Base-by-base conservation (phyloP, 2,329 filamentous ascomycete species). In the Aspergillus calidoustus region DNA sequence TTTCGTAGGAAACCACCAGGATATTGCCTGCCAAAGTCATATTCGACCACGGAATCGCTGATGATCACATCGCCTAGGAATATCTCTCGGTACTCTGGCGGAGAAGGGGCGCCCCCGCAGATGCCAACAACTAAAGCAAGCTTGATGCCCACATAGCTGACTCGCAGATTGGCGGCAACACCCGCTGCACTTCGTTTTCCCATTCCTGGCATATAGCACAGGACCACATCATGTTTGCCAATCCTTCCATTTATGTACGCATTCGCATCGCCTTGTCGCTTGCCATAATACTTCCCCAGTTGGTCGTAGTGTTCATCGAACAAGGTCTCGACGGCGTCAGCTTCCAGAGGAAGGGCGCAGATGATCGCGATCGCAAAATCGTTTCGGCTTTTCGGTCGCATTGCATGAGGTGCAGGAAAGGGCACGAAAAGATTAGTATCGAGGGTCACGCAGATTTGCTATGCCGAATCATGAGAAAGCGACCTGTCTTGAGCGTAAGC, bases 11-110 rank as follows among this genome's bases (percentile, higher is more conserved):
- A 43, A 5, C 51, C 51, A 25, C 28, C 38, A 31, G 53, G 41
- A 28, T 55, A 47, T 30, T 47, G 53, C 19, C 41, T 46, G 19
- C 53, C 53, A 47, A 55, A 55, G 25, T 55, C 41, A 31, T 55
- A 55, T 19, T 55, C 38, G 8, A 55, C 22, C 38, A 55, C 53
- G 15, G 19, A n/a, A 25, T 55, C 53, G 13, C 41, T 55, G 4
- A 55, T 55, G 7, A 55, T 31, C n/a, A 55, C 53, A 55, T 55
- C 53, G 4, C 53, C 53, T 30, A 55, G 53, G 25, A 55, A 30
- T 30, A 55, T 44, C 23, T 55, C 31, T 17, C 7, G 19, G 31
- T 25, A 11, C 11, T 44, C 38, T 4, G 52, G 25, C 19, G 19
- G 19, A 19, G 19, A 19, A 19, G 19, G 19, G 19, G 19, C 19